Evolutionary conservation across 768 basidiomycete species (phyloP).

Genomic region (Lentinus brumalis): DNA sequence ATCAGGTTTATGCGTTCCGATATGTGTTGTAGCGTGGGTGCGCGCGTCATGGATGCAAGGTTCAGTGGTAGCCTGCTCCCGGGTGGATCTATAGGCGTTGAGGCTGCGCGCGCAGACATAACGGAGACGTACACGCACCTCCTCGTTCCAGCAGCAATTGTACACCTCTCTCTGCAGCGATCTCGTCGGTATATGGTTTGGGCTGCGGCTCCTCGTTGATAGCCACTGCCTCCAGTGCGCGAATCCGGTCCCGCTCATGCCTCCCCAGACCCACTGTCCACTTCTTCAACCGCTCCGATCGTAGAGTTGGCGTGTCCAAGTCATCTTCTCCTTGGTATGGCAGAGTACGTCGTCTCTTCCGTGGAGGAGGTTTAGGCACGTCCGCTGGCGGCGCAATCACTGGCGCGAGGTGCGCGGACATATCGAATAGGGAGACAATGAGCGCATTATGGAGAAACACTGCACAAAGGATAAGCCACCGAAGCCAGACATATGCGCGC

Average conservation of each 20-base stretch:
- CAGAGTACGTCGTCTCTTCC: slow-evolving; percentile 66
- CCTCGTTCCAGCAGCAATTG: slow-evolving; percentile 64
- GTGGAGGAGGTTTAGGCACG: slow-evolving; percentile 59
- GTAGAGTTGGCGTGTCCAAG: slow-evolving; percentile 53
- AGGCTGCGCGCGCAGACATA: background rate
- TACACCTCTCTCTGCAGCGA: slow-evolving; percentile 69
- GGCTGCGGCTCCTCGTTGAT: slow-evolving; percentile 41
- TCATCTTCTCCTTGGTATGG: slow-evolving; percentile 72
- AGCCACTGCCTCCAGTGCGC: slow-evolving; percentile 47
- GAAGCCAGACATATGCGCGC: background rate
- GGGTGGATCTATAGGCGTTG: slow-evolving; percentile 53
- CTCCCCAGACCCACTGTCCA: slow-evolving; percentile 75
- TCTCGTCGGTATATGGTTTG: slow-evolving; percentile 61
- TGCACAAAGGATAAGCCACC: slow-evolving; percentile 22
- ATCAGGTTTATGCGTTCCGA: slow-evolving; percentile 80
- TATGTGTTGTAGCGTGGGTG: slow-evolving; percentile 75
- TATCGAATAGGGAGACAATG: slow-evolving; percentile 81
- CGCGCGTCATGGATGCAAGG: slow-evolving; percentile 71
- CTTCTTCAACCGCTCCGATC: slow-evolving; percentile 67
- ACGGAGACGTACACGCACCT: slow-evolving; percentile 42
- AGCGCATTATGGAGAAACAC: slow-evolving; percentile 84
- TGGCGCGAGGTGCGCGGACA: slow-evolving; percentile 69
- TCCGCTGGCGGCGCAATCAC: slow-evolving; percentile 62
- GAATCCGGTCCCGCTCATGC: slow-evolving; percentile 74
- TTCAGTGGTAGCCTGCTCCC: slow-evolving; percentile 73